Evolutionary conservation across 768 basidiomycete species (phyloP), one percentile per base, ranked within the genome.

Genomic region (Hygrocybe punicea): DNA sequence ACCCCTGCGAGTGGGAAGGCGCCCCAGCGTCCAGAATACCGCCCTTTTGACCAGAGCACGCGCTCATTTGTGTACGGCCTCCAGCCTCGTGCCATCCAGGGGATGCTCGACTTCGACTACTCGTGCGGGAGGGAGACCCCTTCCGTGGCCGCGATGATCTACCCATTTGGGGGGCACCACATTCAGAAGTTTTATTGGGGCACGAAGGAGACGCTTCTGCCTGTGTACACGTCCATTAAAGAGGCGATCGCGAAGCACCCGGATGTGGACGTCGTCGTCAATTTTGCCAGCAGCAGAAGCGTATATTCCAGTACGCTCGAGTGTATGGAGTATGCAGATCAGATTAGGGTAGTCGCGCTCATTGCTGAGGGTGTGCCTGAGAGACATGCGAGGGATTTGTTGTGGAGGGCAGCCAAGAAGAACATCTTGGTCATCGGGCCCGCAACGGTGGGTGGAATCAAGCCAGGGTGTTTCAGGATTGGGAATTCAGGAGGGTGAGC

Each of bases 131-230:
- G 97, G 60, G 73, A 83, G 46, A 82, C 88, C 17, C 94, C 97
- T 36, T 90, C 87, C 46, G 97, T 98, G 62, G 95, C 97, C 25
- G 97, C 97, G 37, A 99, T 98, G 96, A 97, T 99, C 71, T 99
- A 99, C 74, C 97, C 96, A 70, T 99, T 99, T 75, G 97, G 96
- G 69, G 96, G 96, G 17, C 96, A 98, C 78, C 97, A 98, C 78
- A 97, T 98, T 74, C 97, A 99, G 78, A 99, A 99, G 80, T 98
- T 99, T 84, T 98, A 99, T 83, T 98, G 97, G 97, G 97, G 97
- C 55, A 98, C 97, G 39, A 93, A 92, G 79, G 97, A 98, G 81
- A 96, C 96, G 3, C 87, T 99, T 48, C 85, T 99, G 37, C 97
- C 97, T 51, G 96, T 99, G 42, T 99, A 97, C 80, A 96, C 95